Base-by-base conservation (phyloP, 2,329 filamentous ascomycete species). In the Endoconidiophora polonica region DNA sequence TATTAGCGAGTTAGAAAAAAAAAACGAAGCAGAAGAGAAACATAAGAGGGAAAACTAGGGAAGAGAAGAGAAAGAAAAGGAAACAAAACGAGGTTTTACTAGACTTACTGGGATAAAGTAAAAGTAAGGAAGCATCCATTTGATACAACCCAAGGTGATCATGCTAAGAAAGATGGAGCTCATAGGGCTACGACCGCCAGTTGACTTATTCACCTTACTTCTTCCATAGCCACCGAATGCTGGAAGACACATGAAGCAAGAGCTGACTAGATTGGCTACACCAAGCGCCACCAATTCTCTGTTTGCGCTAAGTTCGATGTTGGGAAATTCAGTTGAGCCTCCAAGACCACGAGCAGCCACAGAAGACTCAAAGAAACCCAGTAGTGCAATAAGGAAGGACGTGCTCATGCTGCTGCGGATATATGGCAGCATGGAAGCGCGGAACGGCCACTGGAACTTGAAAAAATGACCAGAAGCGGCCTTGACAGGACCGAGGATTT, bases 361-460 rank as follows among this genome's bases (percentile, higher is more conserved):
- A 0, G 87, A 94, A 2, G 86, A 94, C 64, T 98, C 91, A 59
- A 98, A 98, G 65, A 98, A 98, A n/a, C 91, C 91, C 0, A 98
- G 78, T 22, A 98, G 72, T 0, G 88, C 86, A 56, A 98, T 94
- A 49, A 96, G 72, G 59, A 98, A 94, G 0, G 86, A 83, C 0
- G 91, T 96, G 47, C 85, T 81, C 73, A 96, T 83, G 37, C 86
- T 83, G 55, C 86, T 83, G 20, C 83, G 81, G 49, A 93, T 84
- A 60, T 95, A 83, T 22, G 77, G 73, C 70, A 96, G 79, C 57
- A 93, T 77, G 4, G 76, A 71, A 2, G 76, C 66, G 55, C 80
- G 77, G 59, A 95, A 91, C 0, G 91, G 90, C 73, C 88, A 95
- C 54, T 83, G 79, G 57, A 95, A 87, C 2, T 77, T 71, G 60